Base-by-base conservation (phyloP, 169 alveolate genomes). In the Plasmodium coatneyi region DNA sequence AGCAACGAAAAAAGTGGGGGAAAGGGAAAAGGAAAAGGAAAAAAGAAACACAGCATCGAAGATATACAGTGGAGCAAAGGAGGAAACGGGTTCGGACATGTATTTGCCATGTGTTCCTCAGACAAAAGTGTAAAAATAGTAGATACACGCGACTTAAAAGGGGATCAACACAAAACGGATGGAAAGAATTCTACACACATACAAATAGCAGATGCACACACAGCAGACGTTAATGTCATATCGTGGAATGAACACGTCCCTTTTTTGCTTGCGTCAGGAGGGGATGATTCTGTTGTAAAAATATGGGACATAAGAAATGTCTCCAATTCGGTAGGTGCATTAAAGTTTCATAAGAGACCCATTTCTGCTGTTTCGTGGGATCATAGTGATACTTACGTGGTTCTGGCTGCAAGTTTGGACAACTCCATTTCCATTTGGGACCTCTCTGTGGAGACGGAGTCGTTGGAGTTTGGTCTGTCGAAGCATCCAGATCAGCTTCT, bases 401-500 rank as follows among this genome's bases (percentile, higher is more conserved):
- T 96, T 25, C 78, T 95, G 36, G 95, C 93, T 25, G 82, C 96
- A 49, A 92, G 97, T 12, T 83, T 96, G 74, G 97, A 96, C 66
- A 95, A 95, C 86, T 95, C 96, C 5, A 87, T 95, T 16, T 92
- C 97, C n/a, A 82, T 96, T 14, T 96, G 97, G 97, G 97, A 96
- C 81, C 83, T 95, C 41, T 96, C 97, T 2, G 96, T 96, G 5
- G 97, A 96, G 74, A 52, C 93, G n/a, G 96, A 95, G 52, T 36
- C 92, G 3, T 54, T 83, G 56, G 95, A 83, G 46, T 19, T 70
- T 25, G 30, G 82, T 19, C 28, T 39, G 54, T 14, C 86, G 3
- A 25, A 82, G 28, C 74, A 94, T 12, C 97, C 97, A 5, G 97
- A 96, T 46, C 97, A 96, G 80, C 80, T 96, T 36, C 71, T 96